Evolutionary conservation across 106 monocot genomes (phyloP).

Genomic region (Allium cepa): DNA sequence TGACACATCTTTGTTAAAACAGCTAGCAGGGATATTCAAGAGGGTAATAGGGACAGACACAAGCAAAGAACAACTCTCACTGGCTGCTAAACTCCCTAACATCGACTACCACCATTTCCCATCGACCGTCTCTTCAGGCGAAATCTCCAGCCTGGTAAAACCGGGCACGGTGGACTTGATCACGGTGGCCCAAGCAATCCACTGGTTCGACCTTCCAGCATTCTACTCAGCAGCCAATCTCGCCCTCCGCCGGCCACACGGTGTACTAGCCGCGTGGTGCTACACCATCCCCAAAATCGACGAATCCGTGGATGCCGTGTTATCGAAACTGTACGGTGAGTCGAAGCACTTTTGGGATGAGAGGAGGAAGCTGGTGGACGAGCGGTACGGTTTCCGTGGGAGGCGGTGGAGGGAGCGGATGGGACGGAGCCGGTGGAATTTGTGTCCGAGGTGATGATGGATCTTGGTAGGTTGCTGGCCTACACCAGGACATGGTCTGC

Average conservation of each 20-base stretch:
- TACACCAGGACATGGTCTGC: conserved; percentile 75
- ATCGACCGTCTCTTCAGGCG: conserved; percentile 11
- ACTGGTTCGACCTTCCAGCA: conserved; percentile 70
- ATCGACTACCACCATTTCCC: conserved; percentile 51
- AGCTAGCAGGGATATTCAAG: conserved; percentile 58
- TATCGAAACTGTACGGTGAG: conserved; percentile 15
- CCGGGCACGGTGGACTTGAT: conserved; percentile 50
- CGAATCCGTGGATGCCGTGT: conserved; percentile 35
- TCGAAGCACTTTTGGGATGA: conserved; percentile 42
- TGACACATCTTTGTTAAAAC: neutral
- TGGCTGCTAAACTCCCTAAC: conserved; percentile 48
- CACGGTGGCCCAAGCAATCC: conserved; percentile 77
- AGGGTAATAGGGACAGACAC: conserved; percentile 61
- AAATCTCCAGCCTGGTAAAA: conserved; percentile 26
- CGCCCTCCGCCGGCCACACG: conserved; percentile 39
- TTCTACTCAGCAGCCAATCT: conserved; percentile 41
- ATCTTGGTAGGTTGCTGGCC: conserved; percentile 27
- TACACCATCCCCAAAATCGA: conserved; percentile 14
- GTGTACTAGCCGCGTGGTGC: conserved; percentile 74
- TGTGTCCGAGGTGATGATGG: conserved; percentile 31
- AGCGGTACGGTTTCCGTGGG: conserved; percentile 65
- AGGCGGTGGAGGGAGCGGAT: conserved; percentile 51
- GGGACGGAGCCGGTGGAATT: conserved; percentile 70
- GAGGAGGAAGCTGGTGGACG: conserved; percentile 35
- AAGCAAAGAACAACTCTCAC: conserved; percentile 50